phyloP scores from a whole-genome alignment of 1,284 basidiomycete genomes.

The Grifola frondosa region DNA sequence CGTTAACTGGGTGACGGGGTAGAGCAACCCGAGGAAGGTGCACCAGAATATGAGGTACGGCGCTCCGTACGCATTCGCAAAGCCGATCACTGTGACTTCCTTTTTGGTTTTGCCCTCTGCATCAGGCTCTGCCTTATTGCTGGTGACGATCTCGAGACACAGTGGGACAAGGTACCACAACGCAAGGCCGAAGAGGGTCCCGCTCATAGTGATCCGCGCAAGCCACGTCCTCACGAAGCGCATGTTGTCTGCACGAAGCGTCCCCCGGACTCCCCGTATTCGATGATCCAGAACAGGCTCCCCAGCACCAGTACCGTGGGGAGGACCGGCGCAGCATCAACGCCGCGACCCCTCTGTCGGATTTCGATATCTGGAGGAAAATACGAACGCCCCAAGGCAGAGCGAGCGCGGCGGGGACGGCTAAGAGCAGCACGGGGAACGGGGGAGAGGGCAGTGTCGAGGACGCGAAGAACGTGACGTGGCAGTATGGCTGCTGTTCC shows the following conservation, averaged over 20 bases:
- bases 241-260: slow-evolving; percentile 43
- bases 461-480: slow-evolving; percentile 83
- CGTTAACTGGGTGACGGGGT: slow-evolving; percentile 72
- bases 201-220: slow-evolving; percentile 57
- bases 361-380: slow-evolving; percentile 67
- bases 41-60: slow-evolving; percentile 83
- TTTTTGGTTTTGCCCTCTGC: slow-evolving; percentile 29
- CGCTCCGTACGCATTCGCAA: slow-evolving; percentile 88
- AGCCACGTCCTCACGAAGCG: slow-evolving; percentile 58
- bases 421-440: slow-evolving; percentile 50
- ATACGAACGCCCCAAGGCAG: slow-evolving; percentile 61
- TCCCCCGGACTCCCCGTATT: slow-evolving; percentile 68
- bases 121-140: slow-evolving; percentile 11
- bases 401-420: slow-evolving; percentile 52
- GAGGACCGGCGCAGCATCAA: slow-evolving; percentile 63
- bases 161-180: slow-evolving; percentile 75
- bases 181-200: slow-evolving; percentile 51
- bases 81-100: slow-evolving; percentile 77
- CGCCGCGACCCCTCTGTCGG: slow-evolving; percentile 71
- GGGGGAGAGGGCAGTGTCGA: slow-evolving; percentile 68
- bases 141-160: slow-evolving; percentile 61
- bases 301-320: slow-evolving; percentile 58
- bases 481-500: slow-evolving; percentile 89
- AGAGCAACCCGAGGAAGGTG: slow-evolving; percentile 64
- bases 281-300: slow-evolving; percentile 73